Conservation (phyloP, 2,329 filamentous ascomycete species). For the Blastomyces emzantsi region DNA sequence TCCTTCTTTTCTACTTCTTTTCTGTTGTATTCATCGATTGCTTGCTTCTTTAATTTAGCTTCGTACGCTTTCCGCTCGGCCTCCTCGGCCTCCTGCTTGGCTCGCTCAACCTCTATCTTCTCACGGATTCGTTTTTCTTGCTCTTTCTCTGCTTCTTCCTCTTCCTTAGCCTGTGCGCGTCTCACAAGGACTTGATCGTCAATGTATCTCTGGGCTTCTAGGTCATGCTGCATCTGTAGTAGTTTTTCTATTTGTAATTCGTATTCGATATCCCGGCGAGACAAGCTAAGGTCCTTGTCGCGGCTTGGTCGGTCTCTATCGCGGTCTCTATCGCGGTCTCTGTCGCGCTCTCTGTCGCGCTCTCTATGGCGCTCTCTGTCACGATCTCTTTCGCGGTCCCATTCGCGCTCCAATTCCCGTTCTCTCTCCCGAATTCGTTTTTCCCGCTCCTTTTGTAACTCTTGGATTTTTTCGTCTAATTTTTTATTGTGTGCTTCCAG, state of each 20-base stretch:
- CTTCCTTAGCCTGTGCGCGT: conserved; percentile 18
- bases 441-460: conserved; percentile 36
- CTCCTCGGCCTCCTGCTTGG: conserved; percentile 29
- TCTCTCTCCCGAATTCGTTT: conserved; percentile 33
- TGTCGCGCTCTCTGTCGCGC: conserved; percentile 28
- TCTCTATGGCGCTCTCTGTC: conserved; percentile 28
- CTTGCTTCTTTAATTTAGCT: conserved; percentile 41
- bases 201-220: conserved; percentile 19
- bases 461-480: conserved; percentile 2
- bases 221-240: conserved; percentile 26
- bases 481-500: background rate
- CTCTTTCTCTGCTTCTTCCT: conserved; percentile 31
- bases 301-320: background rate
- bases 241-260: conserved; percentile 27
- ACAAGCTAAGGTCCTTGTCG: conserved; percentile 8
- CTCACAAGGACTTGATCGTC: conserved; percentile 14
- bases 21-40: conserved; percentile 46
- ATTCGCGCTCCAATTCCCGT: conserved; percentile 29
- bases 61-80: conserved; percentile 24
- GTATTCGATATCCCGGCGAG: conserved; percentile 19
- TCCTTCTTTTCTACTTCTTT: conserved; percentile 42
- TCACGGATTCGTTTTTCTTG: conserved; percentile 40
- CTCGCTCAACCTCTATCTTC: conserved; percentile 25
- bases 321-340: background rate
- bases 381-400: background rate